Evolutionary conservation across 805 yeast genomes (phyloP).

Genomic region (Monosporozyma yasuniensis): DNA sequence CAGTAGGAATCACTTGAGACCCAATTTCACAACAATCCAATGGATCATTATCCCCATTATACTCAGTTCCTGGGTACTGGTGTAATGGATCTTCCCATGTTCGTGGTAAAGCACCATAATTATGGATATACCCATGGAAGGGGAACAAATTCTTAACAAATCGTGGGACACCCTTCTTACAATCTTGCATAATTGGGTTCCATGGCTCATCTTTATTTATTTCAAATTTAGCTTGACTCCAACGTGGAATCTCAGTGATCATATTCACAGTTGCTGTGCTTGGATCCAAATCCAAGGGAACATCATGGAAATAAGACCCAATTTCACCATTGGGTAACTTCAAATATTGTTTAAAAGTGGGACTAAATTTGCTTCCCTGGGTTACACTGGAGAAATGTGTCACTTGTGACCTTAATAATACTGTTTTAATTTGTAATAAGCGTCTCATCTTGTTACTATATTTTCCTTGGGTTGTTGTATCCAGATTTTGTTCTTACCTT

Average conservation of each 20-base stretch:
- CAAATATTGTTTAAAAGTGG: constrained; percentile 38
- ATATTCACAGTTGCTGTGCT: constrained; percentile 41
- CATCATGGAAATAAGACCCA: constrained; percentile 64
- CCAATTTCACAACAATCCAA: constrained; percentile 92
- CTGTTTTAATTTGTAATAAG: constrained; percentile 61
- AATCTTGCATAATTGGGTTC: constrained; percentile 80
- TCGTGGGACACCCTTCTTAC: constrained; percentile 58
- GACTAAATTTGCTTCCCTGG: constrained; percentile 34
- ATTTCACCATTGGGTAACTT: constrained; percentile 35
- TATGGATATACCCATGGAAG: constrained; percentile 74
- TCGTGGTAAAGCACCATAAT: constrained; percentile 84
- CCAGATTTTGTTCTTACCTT: too few species aligned
- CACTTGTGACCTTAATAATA: constrained; percentile 35
- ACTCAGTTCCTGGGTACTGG: constrained; percentile 35
- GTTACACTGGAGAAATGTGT: constrained; percentile 9
- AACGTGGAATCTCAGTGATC: constrained; percentile 71
- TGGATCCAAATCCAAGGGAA: constrained; percentile 43
- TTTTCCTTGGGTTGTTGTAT: neutral
- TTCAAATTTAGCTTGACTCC: constrained; percentile 81
- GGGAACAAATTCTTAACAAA: constrained; percentile 77
- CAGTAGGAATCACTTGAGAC: constrained; percentile 44
- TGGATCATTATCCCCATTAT: constrained; percentile 89
- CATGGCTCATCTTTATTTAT: constrained; percentile 47
- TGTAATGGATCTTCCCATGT: constrained; percentile 94
- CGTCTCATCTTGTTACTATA: constrained; percentile 12